Conservation (phyloP, 139 green algal genomes). For the Chlorella sorokiniana region DNA sequence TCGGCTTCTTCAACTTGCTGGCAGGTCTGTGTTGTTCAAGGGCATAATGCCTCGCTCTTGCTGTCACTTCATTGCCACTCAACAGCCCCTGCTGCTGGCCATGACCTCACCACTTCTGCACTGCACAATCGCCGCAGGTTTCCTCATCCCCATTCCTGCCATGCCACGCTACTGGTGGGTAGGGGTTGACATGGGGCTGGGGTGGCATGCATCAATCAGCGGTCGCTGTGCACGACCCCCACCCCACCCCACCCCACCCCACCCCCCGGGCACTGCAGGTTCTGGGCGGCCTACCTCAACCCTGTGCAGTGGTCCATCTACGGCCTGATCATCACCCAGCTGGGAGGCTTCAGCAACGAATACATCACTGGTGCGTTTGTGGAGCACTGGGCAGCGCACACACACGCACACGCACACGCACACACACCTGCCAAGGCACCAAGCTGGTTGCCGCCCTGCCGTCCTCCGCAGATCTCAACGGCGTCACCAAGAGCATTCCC, state of each 20-base stretch:
- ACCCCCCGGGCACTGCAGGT: background rate
- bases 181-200: background rate
- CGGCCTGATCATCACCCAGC: constrained; percentile 16
- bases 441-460: too few species aligned
- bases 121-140: background rate
- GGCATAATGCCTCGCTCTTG: background rate
- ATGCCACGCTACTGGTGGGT: constrained; percentile 18
- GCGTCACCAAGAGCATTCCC: constrained; percentile 6
- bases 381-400: background rate
- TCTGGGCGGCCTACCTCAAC: constrained; percentile 17
- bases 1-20: constrained; percentile 29
- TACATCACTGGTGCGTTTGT: constrained; percentile 17
- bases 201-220: background rate
- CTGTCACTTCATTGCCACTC: background rate
- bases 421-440: too few species aligned
- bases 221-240: background rate
- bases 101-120: background rate
- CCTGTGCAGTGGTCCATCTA: constrained; percentile 19
- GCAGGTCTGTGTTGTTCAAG: background rate
- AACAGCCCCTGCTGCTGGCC: background rate
- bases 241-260: background rate
- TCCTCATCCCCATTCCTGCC: constrained; percentile 12
- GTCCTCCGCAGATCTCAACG: constrained; percentile 21
- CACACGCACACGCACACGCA: too few species aligned
- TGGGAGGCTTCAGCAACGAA: constrained; percentile 4